These are phyloP conservation scores for Luffa acutangula DNA, from an alignment of 306 rosid genomes.

Conservation along the genomic window DNA sequence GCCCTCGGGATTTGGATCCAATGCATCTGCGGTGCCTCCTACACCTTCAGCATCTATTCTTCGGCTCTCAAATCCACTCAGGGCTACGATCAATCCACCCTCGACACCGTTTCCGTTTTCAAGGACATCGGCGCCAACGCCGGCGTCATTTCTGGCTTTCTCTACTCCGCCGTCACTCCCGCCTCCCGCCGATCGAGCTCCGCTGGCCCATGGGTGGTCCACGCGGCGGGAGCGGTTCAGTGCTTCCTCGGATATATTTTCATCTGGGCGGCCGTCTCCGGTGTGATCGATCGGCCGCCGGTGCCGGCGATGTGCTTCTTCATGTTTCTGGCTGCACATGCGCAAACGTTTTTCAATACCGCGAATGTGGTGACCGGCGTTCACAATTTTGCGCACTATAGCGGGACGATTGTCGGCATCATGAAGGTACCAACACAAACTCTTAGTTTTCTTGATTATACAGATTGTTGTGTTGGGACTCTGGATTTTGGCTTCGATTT, in stretches of 20 bases:
- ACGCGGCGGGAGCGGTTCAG: slow-evolving; percentile 45
- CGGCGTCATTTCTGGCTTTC: slow-evolving; percentile 70
- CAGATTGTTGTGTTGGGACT: not conserved
- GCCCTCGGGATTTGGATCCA: slow-evolving; percentile 76
- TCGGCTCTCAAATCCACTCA: slow-evolving; percentile 57
- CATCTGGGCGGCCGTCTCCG: slow-evolving; percentile 68
- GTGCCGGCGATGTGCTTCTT: slow-evolving; percentile 58
- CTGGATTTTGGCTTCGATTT: not conserved
- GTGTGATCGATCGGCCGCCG: slow-evolving; percentile 46
- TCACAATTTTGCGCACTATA: slow-evolving; percentile 45
- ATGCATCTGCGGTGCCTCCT: slow-evolving; percentile 70
- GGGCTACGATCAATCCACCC: slow-evolving; percentile 74
- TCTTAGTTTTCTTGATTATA: not conserved
- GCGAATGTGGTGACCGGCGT: slow-evolving; percentile 60
- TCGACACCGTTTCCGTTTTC: slow-evolving; percentile 89
- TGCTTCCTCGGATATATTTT: slow-evolving; percentile 52
- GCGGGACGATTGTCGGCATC: slow-evolving; percentile 83
- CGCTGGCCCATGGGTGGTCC: slow-evolving; percentile 65
- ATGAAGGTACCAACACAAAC: slow-evolving; percentile 44
- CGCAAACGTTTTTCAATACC: slow-evolving; percentile 72
- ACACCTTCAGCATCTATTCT: slow-evolving; percentile 85
- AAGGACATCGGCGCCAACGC: slow-evolving; percentile 85
- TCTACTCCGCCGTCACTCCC: slow-evolving; percentile 53
- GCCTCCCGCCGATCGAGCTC: not conserved
- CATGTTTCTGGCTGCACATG: slow-evolving; percentile 53